Percentiles rank a stretch among this genome's conserved stretches.
Evolutionary conservation across 2,329 filamentous ascomycete genomes (phyloP).

Genomic region (Penicillium olsonii): DNA sequence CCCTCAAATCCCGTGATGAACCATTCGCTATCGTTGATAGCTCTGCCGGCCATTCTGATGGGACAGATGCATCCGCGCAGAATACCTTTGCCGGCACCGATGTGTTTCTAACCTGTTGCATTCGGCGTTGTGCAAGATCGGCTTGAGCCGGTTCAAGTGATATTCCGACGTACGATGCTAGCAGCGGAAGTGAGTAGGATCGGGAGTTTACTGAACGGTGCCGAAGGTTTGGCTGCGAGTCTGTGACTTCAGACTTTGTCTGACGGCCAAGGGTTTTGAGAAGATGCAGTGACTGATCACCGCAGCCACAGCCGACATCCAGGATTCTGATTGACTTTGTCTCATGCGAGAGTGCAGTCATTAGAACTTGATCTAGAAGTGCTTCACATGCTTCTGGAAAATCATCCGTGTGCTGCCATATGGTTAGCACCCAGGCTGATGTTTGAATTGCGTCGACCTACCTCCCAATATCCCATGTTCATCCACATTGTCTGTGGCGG

Average conservation of each 20-base stretch:
- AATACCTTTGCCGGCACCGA: conserved; percentile 37
- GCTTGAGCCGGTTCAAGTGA: conserved; percentile 53
- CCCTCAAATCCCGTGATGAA: conserved; percentile 10
- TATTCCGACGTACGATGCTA: conserved; percentile 52
- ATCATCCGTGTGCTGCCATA: conserved; percentile 31
- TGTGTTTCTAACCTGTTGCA: conserved; percentile 8
- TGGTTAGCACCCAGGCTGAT: not conserved
- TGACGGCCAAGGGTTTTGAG: conserved; percentile 28
- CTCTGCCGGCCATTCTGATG: conserved; percentile 43
- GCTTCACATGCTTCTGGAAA: conserved; percentile 53
- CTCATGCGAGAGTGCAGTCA: conserved; percentile 43
- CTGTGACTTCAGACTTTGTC: conserved; percentile 10
- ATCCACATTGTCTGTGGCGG: conserved; percentile 61
- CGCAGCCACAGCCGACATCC: conserved; percentile 62
- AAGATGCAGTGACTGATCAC: conserved; percentile 57
- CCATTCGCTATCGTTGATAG: conserved; percentile 19
- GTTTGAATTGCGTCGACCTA: conserved; percentile 12
- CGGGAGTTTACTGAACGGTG: not conserved
- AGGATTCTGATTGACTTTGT: conserved; percentile 30
- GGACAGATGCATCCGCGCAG: conserved; percentile 53
- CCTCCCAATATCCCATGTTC: conserved; percentile 64
- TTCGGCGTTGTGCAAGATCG: conserved; percentile 30
- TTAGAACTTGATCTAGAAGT: conserved; percentile 52
- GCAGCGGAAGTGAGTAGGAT: not conserved
- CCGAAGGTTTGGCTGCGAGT: not conserved